Conservation (phyloP, 1,139 yeast genomes). For the Kodamaea plutei region DNA sequence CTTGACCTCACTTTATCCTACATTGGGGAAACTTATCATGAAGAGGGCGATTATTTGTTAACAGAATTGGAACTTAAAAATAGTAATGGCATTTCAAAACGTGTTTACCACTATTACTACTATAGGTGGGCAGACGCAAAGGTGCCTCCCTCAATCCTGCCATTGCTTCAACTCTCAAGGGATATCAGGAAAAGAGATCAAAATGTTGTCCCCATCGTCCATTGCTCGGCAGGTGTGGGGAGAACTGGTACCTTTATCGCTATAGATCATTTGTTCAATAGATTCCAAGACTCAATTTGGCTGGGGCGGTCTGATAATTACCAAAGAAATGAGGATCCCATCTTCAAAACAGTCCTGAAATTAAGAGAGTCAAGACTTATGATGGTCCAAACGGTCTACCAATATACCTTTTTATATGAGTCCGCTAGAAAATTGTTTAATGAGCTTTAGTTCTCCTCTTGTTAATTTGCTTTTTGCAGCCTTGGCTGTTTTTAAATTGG, state of each 20-base stretch:
- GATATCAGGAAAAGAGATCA: constrained; percentile 17
- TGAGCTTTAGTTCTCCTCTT: too few relatives aligned
- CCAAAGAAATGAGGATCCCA: constrained; percentile 19
- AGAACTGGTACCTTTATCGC: constrained; percentile 78
- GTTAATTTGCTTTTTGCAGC: too few relatives aligned
- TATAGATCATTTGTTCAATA: constrained; percentile 50
- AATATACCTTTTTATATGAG: constrained; percentile 48
- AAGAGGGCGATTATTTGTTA: constrained; percentile 24
- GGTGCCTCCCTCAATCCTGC: constrained; percentile 41
- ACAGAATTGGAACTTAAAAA: constrained; percentile 27
- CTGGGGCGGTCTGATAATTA: constrained; percentile 6
- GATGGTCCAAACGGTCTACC: constrained; percentile 66
- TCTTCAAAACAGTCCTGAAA: constrained; percentile 33
- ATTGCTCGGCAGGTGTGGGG: constrained; percentile 86
- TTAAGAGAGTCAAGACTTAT: constrained; percentile 55
- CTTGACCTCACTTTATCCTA: constrained; percentile 14
- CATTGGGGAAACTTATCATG: constrained; percentile 15
- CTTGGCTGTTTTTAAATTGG: too few relatives aligned
- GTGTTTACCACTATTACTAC: constrained; percentile 51
- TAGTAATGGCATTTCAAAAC: constrained; percentile 21
- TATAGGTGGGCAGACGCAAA: constrained; percentile 56
- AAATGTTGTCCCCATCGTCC: constrained; percentile 44
- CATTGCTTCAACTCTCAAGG: constrained; percentile 31
- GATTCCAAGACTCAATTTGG: constrained; percentile 10
- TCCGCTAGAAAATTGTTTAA: constrained; percentile 11